Percentiles rank a stretch among this genome's conserved stretches.
Evolutionary conservation across 495 filamentous ascomycete genomes (phyloP).

Genomic region (Pyrenopolyporus hunteri): DNA sequence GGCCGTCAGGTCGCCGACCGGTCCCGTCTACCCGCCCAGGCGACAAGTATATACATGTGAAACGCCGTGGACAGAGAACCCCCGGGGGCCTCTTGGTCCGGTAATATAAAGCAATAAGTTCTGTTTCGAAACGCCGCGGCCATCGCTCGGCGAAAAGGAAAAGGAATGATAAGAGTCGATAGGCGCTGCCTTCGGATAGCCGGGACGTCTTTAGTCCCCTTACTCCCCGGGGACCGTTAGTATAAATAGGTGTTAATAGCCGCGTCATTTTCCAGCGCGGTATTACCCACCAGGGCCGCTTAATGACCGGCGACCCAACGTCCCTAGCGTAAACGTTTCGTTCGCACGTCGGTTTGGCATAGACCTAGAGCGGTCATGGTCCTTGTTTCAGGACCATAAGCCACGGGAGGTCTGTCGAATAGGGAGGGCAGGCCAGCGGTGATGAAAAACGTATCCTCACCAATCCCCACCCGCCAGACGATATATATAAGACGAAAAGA

Average conservation of each 20-base stretch:
- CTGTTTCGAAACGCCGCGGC: conserved; percentile 16
- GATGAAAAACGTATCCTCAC: no score
- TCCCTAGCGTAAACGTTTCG: conserved; percentile 9
- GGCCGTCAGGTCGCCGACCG: not conserved
- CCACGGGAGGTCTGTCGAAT: no score
- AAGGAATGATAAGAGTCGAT: not conserved
- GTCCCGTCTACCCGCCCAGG: conserved; percentile 20
- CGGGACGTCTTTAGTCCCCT: conserved; percentile 4
- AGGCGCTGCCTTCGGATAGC: conserved; percentile 20
- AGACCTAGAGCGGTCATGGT: not conserved
- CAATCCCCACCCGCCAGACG: no score
- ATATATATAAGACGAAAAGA: no score
- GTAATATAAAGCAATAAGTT: conserved; percentile 11
- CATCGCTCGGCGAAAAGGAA: not conserved
- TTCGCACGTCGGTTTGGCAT: conserved; percentile 3
- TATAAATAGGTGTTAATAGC: not conserved
- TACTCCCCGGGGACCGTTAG: conserved; percentile 1
- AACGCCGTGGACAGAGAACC: conserved; percentile 5
- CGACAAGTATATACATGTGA: conserved; percentile 13
- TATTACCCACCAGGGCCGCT: not conserved
- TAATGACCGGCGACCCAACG: not conserved
- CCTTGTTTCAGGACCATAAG: no score
- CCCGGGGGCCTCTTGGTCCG: not conserved
- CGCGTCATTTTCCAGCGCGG: conserved; percentile 15
- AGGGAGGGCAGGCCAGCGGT: no score